Evolutionary conservation across 768 basidiomycete genomes (phyloP).

Genomic region (Roridomyces roridus): DNA sequence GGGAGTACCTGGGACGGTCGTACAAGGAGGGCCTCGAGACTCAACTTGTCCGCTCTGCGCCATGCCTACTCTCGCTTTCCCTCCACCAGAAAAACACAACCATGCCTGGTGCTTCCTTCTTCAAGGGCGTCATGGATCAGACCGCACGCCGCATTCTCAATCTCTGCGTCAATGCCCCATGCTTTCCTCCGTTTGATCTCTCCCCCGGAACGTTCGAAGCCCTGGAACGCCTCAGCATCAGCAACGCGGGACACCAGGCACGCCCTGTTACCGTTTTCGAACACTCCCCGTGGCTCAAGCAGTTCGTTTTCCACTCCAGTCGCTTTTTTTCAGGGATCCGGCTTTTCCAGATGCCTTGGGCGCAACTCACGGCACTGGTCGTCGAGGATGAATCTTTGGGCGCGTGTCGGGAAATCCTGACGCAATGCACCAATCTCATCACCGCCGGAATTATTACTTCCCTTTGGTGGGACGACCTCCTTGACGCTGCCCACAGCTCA

Average conservation of each 20-base stretch:
- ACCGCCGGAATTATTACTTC: background rate
- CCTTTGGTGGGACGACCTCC: background rate
- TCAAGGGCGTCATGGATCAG: background rate
- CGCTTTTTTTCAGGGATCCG: background rate
- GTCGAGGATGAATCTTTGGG: background rate
- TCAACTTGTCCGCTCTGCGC: background rate
- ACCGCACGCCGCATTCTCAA: background rate
- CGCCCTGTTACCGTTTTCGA: background rate
- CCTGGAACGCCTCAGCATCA: background rate
- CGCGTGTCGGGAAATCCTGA: background rate
- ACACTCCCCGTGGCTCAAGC: constrained; percentile 2
- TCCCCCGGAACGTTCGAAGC: background rate
- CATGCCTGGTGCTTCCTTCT: too few species aligned
- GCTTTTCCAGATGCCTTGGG: constrained; percentile 3
- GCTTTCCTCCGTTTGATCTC: background rate
- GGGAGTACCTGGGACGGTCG: background rate
- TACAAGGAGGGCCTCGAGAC: background rate
- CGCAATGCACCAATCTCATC: constrained; percentile 5
- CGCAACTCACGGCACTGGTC: background rate
- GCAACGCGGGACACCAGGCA: background rate
- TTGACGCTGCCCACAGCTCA: background rate
- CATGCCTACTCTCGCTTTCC: background rate
- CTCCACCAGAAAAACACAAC: background rate
- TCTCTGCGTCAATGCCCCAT: background rate
- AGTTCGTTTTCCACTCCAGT: background rate